Evolutionary conservation across 2,329 filamentous ascomycete genomes (phyloP).

Genomic region (Arachnopeziza araneosa): DNA sequence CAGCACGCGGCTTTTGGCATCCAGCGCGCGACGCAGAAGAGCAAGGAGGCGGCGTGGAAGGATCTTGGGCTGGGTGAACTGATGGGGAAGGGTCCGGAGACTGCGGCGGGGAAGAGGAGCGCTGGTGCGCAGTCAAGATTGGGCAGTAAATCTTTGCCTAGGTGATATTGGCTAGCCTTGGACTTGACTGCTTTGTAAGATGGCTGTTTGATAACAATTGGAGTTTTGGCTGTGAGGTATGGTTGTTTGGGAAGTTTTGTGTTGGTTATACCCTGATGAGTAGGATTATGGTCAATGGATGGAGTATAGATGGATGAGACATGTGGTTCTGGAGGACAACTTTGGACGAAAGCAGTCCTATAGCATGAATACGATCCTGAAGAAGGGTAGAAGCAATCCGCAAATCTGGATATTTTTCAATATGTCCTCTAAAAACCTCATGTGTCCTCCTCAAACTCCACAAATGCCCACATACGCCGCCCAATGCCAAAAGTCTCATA

Average conservation of each 20-base stretch:
- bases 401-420: neutral
- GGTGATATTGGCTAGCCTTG: slow-evolving; percentile 9
- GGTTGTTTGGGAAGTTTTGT: neutral
- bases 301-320: neutral
- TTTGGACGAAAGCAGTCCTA: neutral
- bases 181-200: neutral
- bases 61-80: slow-evolving; percentile 69
- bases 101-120: neutral
- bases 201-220: too few species aligned
- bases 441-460: slow-evolving; percentile 14
- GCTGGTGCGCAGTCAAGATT: slow-evolving; percentile 3
- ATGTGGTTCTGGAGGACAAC: neutral
- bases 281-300: neutral
- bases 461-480: slow-evolving; percentile 22
- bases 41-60: slow-evolving; percentile 69
- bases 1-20: slow-evolving; percentile 87
- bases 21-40: slow-evolving; percentile 68
- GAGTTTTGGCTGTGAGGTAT: too few species aligned
- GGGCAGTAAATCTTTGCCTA: neutral
- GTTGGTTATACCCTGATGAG: neutral
- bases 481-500: neutral
- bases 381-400: neutral
- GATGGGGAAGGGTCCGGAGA: slow-evolving; percentile 54
- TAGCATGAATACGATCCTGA: neutral
- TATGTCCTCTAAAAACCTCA: slow-evolving; percentile 4